phyloP scores from a whole-genome alignment of 1,139 yeast genomes.

The Kazachstania sp. region DNA sequence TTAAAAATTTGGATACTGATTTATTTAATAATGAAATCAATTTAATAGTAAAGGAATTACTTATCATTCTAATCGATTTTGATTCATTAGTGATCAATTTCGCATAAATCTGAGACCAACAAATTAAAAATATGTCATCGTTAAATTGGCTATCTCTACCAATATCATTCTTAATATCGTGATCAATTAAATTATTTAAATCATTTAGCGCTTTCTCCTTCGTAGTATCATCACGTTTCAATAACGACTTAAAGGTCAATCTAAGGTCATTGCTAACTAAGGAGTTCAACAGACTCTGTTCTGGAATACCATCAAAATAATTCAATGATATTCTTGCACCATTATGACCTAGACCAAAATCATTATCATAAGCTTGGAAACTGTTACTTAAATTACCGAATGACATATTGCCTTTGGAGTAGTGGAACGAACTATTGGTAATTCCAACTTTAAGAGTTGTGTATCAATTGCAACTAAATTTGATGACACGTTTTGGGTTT shows the following conservation, averaged over 20 bases:
- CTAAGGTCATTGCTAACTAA: conserved; percentile 51
- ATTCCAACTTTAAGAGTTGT: no score
- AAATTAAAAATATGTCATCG: conserved; percentile 45
- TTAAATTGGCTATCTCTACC: conserved; percentile 23
- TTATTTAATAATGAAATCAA: conserved; percentile 49
- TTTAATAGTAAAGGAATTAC: conserved; percentile 58
- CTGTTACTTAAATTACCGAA: conserved; percentile 23
- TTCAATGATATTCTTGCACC: conserved; percentile 67
- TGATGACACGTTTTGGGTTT: no score
- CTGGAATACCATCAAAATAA: conserved; percentile 74
- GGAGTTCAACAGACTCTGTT: conserved; percentile 38
- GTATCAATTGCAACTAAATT: no score
- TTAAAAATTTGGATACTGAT: conserved; percentile 52
- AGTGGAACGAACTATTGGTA: neutral
- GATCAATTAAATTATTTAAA: conserved; percentile 34
- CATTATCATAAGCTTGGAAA: conserved; percentile 21
- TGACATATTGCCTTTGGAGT: conserved; percentile 18
- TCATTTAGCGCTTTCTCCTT: conserved; percentile 72
- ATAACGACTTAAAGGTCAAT: conserved; percentile 60
- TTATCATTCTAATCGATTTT: conserved; percentile 47
- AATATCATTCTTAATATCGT: conserved; percentile 23
- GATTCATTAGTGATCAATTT: conserved; percentile 68
- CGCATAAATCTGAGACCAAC: conserved; percentile 80
- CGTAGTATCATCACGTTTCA: conserved; percentile 75
- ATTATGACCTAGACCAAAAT: conserved; percentile 33